Base-by-base conservation (phyloP, 202 grass and related monocot genomes). In the Cymbopogon flexuosus region DNA sequence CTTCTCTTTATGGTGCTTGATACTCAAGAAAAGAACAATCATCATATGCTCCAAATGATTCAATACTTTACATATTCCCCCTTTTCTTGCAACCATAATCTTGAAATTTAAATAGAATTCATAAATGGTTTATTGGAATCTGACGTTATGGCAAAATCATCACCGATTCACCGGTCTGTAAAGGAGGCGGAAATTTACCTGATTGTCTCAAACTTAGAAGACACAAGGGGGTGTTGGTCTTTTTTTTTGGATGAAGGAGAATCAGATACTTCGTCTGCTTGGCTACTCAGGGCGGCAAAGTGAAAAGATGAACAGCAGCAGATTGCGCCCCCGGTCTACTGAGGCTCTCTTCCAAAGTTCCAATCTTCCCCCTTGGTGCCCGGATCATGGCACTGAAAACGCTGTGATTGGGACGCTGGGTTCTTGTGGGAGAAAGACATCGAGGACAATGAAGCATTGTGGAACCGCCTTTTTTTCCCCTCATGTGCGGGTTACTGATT, bases 401-500 rank as follows among this genome's bases (percentile, higher is more conserved):
- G 46, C 9, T 2, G 18, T 12, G 31, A 39, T 16, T 24, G 16
- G n/a, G 34, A 73, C 3, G 29, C 1, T 34, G 11, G 56, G 37
- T 49, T 73, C 23, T 45, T 37, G 42, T 49, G 74, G n/a, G 49
- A 29, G 13, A 63, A 83, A 76, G 69, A 0, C 21, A 72, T 5
- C 51, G 9, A 54, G 51, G 6, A 22, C 52, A 45, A 19, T 51
- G 35, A 67, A 8, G 49, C 61, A 49, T 41, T 65, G 65, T 58
- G 57, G 76, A 82, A 68, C 70, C 34, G 52, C 82, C 74, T 89
- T 90, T 83, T n/a, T n/a, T 6, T 0, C 5, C 0, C 35, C 10
- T 89, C 86, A 89, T 90, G 88, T 93, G 86, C 51, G 1, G 0
- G 22, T 81, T 81, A 88, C 82, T 85, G 74, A 89, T 84, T 72